Percentiles rank a stretch among this genome's conserved stretches.
Evolutionary conservation across 176 grass and related monocot genomes (phyloP).

Genomic region (Hsuehochloa calcarea): DNA sequence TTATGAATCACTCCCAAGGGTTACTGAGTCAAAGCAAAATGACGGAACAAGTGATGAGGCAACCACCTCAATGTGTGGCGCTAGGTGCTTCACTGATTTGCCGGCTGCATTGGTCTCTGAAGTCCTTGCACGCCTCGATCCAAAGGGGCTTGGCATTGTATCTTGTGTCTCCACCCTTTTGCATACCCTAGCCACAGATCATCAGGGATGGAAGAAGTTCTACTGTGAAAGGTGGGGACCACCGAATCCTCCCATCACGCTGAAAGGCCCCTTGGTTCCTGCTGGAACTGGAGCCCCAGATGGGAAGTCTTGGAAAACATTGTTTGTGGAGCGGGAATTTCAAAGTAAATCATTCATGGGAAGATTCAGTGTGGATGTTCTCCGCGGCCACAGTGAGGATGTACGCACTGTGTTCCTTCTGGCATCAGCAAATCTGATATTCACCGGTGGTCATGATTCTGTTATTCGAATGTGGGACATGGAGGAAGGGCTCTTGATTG

Average conservation of each 20-base stretch:
- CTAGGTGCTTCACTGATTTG: slow-evolving; percentile 64
- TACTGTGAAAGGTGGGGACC: slow-evolving; percentile 84
- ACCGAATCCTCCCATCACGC: neutral
- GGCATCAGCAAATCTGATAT: slow-evolving; percentile 65
- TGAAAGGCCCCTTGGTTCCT: slow-evolving; percentile 20
- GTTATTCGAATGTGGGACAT: slow-evolving; percentile 83
- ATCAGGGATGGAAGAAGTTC: slow-evolving; percentile 91
- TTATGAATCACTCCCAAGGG: slow-evolving; percentile 29
- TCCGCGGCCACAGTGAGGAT: slow-evolving; percentile 76
- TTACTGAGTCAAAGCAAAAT: slow-evolving; percentile 31
- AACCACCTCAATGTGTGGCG: neutral
- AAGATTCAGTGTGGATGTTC: slow-evolving; percentile 64
- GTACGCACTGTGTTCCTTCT: slow-evolving; percentile 76
- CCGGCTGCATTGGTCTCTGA: slow-evolving; percentile 69
- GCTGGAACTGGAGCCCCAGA: slow-evolving; percentile 4
- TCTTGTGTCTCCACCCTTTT: slow-evolving; percentile 79
- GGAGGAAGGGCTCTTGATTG: slow-evolving; percentile 80
- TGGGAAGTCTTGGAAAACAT: slow-evolving; percentile 68
- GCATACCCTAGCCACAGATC: slow-evolving; percentile 68
- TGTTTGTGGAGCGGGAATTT: slow-evolving; percentile 86
- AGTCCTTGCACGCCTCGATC: slow-evolving; percentile 77
- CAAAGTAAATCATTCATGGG: slow-evolving; percentile 79
- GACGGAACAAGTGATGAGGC: slow-evolving; percentile 16
- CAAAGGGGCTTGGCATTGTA: slow-evolving; percentile 80
- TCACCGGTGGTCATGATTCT: slow-evolving; percentile 81